Evolutionary conservation across 2,329 filamentous ascomycete genomes (phyloP), one percentile per base, ranked within the genome.

Genomic region (Westerdykella aurantiaca): DNA sequence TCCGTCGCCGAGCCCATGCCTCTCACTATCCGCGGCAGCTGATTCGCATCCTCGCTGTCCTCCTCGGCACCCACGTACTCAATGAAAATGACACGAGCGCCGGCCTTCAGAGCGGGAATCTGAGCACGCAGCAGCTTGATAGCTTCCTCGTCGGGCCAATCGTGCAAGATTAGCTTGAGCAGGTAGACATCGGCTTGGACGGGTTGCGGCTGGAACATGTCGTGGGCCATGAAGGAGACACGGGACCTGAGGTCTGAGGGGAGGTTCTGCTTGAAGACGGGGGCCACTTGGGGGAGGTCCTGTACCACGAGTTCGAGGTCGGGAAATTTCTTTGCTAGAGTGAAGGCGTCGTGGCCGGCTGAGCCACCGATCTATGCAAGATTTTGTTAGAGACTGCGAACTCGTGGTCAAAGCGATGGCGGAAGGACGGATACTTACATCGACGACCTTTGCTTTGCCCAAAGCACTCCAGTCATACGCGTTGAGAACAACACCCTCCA

Each of bases 131-230:
- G 41, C n/a, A 65, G 58, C 4, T 50, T 45, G 16, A 62, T 44
- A 1, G 53, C 52, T 31, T 63, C 56, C 77, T 71, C 70, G 12
- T 78, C 78, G 0, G 78, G 74, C 66, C 79, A 80, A 63, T 83
- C 80, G 57, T 83, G 79, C 6, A 83, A 61, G 48, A 83, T 80
- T 71, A 74, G 76, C 38, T 78, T 75, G 60, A 81, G 74, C 52
- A 77, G 71, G 63, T 81, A 83, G 14, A 81, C 56, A 42, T 62
- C 60, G n/a, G 61, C 80, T 38, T 72, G 65, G 12, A 77, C 68
- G 0, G 73, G 70, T 58, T 83, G 80, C 40, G 74, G 71, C 5
- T 69, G 68, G 57, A 82, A 80, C 56, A 83, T 80, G 52, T 81
- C 75, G 55, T 83, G 78, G 3, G 66, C 66, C 48, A 70, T 66